Evolutionary conservation across 2,329 filamentous ascomycete genomes (phyloP).

Genomic region (Colletotrichum sp.): DNA sequence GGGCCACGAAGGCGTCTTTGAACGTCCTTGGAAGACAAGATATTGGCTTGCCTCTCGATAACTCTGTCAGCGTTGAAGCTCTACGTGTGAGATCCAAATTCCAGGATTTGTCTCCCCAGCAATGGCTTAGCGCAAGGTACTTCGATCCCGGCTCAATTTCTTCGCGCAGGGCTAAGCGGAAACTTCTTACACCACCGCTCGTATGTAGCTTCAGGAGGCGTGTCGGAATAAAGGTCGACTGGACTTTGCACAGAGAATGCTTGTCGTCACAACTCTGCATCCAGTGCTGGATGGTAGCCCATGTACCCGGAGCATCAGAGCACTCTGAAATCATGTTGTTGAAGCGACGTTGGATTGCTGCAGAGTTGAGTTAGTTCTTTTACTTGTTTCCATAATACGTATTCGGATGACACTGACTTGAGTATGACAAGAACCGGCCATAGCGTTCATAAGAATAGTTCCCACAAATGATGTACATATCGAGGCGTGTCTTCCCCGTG

Average conservation of each 20-base stretch:
- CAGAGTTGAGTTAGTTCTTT: not conserved
- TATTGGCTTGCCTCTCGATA: rapidly evolving
- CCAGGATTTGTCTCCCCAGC: not conserved
- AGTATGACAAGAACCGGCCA: not conserved
- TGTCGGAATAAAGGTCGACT: not conserved
- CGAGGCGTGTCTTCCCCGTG: no score
- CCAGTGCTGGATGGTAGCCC: not conserved
- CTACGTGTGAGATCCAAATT: not conserved
- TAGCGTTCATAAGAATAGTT: not conserved
- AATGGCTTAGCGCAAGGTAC: rapidly evolving
- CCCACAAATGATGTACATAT: not conserved
- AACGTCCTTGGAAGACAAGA: not conserved
- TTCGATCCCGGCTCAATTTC: not conserved
- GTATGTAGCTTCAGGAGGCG: not conserved
- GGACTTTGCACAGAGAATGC: not conserved
- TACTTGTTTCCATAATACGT: no score
- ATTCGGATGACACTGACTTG: not conserved
- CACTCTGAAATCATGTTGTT: not conserved
- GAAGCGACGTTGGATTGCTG: not conserved
- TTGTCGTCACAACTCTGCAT: not conserved
- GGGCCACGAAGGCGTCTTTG: not conserved
- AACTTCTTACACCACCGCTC: not conserved
- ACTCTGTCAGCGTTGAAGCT: not conserved
- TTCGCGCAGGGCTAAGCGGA: not conserved
- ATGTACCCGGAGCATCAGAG: not conserved